These are phyloP conservation scores for Zygoascus sp. DNA, from an alignment of 1,139 yeast genomes.

Conservation along the genomic window DNA sequence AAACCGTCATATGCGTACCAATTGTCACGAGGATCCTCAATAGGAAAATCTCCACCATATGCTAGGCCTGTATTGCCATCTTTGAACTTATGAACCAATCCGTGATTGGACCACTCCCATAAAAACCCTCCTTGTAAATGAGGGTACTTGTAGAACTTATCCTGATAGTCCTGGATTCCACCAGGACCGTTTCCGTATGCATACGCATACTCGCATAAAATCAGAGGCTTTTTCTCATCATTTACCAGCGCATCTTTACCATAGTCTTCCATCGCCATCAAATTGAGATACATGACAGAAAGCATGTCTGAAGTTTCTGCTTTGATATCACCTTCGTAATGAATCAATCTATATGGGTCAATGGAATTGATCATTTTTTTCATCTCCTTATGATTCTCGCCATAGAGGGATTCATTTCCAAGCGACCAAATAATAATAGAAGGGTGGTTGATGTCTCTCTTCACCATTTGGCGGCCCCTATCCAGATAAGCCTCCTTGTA, in stretches of 20 bases:
- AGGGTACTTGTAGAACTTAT: constrained; percentile 30
- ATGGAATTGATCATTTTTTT: constrained; percentile 26
- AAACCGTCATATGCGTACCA: constrained; percentile 38
- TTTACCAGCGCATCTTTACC: constrained; percentile 14
- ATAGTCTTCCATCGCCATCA: constrained; percentile 18
- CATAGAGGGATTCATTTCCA: constrained; percentile 38
- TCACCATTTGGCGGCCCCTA: constrained; percentile 33
- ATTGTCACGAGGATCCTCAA: constrained; percentile 35
- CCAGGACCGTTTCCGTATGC: constrained; percentile 42
- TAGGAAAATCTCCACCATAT: constrained; percentile 38
- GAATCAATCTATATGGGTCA: constrained; percentile 34
- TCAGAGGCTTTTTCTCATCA: constrained; percentile 31
- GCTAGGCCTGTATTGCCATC: constrained; percentile 16
- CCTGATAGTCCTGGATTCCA: constrained; percentile 32
- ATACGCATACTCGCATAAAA: constrained; percentile 38
- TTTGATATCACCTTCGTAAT: constrained; percentile 31
- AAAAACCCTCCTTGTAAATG: constrained; percentile 38
- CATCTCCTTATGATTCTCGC: constrained; percentile 33
- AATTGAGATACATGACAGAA: constrained; percentile 34
- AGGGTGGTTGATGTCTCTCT: constrained; percentile 36
- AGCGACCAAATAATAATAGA: constrained; percentile 37
- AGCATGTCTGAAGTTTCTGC: constrained; percentile 33
- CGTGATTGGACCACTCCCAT: constrained; percentile 42
- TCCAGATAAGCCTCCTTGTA: constrained; percentile 37
- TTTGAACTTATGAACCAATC: constrained; percentile 17